Evolutionary conservation across 345 rosid genomes (phyloP), one percentile per base, ranked within the genome.

Genomic region (Aquilaria malaccensis): DNA sequence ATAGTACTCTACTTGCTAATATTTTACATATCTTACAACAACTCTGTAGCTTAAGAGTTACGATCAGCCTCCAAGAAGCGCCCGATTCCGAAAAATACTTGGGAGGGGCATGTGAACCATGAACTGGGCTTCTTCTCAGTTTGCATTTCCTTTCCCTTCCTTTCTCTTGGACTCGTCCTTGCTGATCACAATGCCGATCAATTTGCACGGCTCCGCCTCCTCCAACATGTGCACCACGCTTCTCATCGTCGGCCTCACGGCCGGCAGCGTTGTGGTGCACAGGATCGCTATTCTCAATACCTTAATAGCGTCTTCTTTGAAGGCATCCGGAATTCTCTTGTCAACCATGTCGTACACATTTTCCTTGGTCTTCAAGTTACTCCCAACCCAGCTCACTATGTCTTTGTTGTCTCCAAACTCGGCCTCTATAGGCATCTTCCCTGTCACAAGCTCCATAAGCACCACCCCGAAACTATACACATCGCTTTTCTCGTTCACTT

Each of bases 401-500:
- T 90, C 92, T 58, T 72, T 83, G 73, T 78, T 80, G 55, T 90
- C 97, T 46, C 97, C 95, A 43, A 52, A 90, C 69, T 87, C 96
- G 0, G 81, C 69, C 70, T 93, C 97, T 52, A 89, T 85, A 0
- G 98, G 87, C 72, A 75, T 84, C 68, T 77, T 94, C 10, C 97
- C 97, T 0, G 83, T 90, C 57, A 94, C 90, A 1, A 90, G 79
- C 79, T 94, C 99, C 92, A 90, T 84, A 56, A 94, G 58, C 33
- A 94, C 96, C 45, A 94, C 99, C 4, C 97, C 99, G 22, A 87
- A 93, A 70, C 98, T 89, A 29, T 93, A 93, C 64, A 93, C 98
- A 48, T 93, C 97, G 59, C 87, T 83, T 79, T 89, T 94, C 76
- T 94, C 99, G 6, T 69, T 81, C 58, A 94, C 96, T 61, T 79